Evolutionary conservation across 2,329 filamentous ascomycete genomes (phyloP).

Genomic region (Ceratocystis variospora): DNA sequence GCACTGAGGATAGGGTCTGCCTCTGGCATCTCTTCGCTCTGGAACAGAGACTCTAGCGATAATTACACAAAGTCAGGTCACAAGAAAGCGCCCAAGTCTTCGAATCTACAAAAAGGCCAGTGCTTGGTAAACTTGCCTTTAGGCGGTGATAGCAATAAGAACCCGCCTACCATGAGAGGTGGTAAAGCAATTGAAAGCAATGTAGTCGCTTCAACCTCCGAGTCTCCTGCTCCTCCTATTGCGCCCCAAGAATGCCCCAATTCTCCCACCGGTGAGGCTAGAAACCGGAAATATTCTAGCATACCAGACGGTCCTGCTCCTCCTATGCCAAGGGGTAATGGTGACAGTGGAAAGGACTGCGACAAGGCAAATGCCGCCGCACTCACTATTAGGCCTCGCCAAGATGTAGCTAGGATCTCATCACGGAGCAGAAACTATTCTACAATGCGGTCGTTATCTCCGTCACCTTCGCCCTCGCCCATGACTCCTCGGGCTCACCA

Average conservation of each 20-base stretch:
- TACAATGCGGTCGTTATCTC: conserved; percentile 5
- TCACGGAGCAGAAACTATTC: conserved; percentile 17
- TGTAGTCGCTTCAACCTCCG: background rate
- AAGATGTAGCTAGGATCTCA: conserved; percentile 20
- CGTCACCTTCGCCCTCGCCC: conserved; percentile 10
- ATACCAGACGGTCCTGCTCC: conserved; percentile 18
- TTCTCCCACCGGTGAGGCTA: background rate
- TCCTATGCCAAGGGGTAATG: conserved; percentile 22
- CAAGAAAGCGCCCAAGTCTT: background rate
- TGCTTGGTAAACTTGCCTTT: background rate
- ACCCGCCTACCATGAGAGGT: background rate
- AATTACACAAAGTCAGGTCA: conserved; percentile 13
- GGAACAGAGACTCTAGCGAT: conserved; percentile 2
- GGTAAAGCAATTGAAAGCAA: no score
- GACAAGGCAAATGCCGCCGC: background rate
- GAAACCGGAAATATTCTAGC: background rate
- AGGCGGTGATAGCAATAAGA: background rate
- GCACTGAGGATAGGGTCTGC: conserved; percentile 14
- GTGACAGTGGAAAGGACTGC: no score
- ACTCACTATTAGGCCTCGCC: conserved; percentile 8
- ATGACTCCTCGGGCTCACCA: conserved; percentile 6
- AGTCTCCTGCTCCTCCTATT: background rate
- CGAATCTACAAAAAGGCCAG: background rate
- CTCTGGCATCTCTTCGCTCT: conserved; percentile 9
- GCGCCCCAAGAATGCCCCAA: background rate